Conservation (phyloP, 176 grass and related monocot genomes). For the Bonia amplexicaulis region DNA sequence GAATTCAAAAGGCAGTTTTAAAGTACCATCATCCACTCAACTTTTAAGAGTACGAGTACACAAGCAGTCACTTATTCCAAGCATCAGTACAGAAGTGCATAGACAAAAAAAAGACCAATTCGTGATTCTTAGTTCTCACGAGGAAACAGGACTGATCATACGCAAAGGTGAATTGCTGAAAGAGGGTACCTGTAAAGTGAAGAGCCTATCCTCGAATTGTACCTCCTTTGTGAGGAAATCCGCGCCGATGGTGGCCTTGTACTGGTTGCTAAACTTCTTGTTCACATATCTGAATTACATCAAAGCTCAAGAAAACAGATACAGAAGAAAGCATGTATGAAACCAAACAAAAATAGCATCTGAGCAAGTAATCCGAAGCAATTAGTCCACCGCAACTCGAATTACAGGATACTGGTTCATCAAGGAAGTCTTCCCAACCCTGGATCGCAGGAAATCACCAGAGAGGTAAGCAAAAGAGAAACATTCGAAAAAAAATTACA, state of each 20-base stretch:
- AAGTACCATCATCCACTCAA: background rate
- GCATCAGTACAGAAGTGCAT: background rate
- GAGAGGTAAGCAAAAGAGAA: background rate
- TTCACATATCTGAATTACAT: conserved; percentile 73
- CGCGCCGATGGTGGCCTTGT: conserved; percentile 82
- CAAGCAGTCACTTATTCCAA: background rate
- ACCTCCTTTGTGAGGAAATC: conserved; percentile 92
- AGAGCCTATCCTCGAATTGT: conserved; percentile 67
- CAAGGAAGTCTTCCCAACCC: conserved; percentile 82
- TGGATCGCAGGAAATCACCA: conserved; percentile 23
- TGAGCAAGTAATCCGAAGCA: background rate
- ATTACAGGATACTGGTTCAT: conserved; percentile 90
- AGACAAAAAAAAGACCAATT: background rate
- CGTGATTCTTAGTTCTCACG: background rate
- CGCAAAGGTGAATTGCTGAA: background rate
- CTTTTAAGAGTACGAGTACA: background rate
- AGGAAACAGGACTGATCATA: background rate
- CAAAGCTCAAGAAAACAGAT: conserved; percentile 18
- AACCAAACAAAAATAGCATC: background rate
- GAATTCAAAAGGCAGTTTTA: background rate
- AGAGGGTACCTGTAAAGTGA: conserved; percentile 63
- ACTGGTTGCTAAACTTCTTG: conserved; percentile 85
- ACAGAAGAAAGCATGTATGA: background rate
- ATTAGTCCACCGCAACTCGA: background rate
- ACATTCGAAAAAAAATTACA: background rate